Percentiles rank a stretch among this genome's conserved stretches.
These are phyloP conservation scores for Penicillium herquei DNA, from an alignment of 495 filamentous ascomycete genomes.

Conservation along the genomic window DNA sequence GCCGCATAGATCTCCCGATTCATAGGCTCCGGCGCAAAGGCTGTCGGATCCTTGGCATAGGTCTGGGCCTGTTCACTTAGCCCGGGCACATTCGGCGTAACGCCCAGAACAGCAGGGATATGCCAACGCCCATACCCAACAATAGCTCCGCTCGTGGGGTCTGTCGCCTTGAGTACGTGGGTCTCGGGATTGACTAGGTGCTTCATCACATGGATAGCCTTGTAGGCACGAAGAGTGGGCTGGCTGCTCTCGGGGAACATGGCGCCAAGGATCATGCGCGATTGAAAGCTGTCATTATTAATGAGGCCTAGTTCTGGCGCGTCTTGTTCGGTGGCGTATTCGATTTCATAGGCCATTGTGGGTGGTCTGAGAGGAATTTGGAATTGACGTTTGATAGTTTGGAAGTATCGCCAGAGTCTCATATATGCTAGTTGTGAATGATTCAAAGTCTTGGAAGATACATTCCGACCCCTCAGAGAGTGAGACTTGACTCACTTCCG, in stretches of 20 bases:
- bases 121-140: constrained; percentile 24
- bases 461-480: no score
- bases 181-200: constrained; percentile 23
- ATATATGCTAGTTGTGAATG: no score
- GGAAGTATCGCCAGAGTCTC: background rate
- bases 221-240: constrained; percentile 12
- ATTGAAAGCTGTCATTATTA: constrained; percentile 23
- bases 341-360: constrained; percentile 14
- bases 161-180: constrained; percentile 23
- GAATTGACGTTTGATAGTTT: background rate
- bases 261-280: constrained; percentile 4
- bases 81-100: constrained; percentile 1
- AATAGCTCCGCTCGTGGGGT: constrained; percentile 14
- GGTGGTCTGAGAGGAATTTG: background rate
- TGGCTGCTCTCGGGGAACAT: constrained; percentile 19
- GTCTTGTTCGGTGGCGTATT: constrained; percentile 24
- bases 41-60: constrained; percentile 12
- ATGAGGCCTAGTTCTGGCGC: constrained; percentile 17
- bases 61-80: constrained; percentile 19
- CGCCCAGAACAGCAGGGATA: constrained; percentile 15
- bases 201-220: constrained; percentile 22
- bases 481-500: background rate
- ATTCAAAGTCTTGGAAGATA: no score
- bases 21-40: constrained; percentile 21
- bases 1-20: constrained; percentile 11